Base-by-base conservation (phyloP, 371 early-diverging fungal species). In the Rhizopus arrhizus region DNA sequence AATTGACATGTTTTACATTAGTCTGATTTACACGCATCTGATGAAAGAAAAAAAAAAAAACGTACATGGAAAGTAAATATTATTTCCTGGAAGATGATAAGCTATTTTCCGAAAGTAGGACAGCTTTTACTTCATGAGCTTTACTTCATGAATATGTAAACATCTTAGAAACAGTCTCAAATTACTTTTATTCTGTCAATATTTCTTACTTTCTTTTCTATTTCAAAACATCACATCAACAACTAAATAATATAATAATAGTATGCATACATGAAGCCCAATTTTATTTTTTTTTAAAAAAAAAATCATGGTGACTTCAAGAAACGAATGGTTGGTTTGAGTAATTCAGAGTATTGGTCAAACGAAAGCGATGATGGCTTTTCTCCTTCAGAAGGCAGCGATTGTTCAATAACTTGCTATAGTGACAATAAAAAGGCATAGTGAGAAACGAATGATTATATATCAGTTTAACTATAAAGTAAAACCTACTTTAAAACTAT, bases 401-500 rank as follows among this genome's bases (percentile, higher is more conserved):
- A 58, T 49, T 58, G 49, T 58, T 58, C 58, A 48, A 58, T 58
- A 35, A 48, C 49, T 48, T 38, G 32, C 58, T 58, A 38, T 58
- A 36, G 40, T 58, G 49, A 58, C 40, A 58, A 35, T 32, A 47
- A 57, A 49, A 58, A 58, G 35, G 49, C 49, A 32, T 38, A 48
- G 49, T 58, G 38, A 58, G 58, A 38, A 58, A 49, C 49, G 16
- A 58, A 49, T 15, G 3, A 56, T 45, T 32, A 43, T 33, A 56
- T 56, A 54, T 42, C 41, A 42, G 55, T 42, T 54, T 43, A 54
- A 54, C 42, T 54, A 54, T 54, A 54, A 43, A 42, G 43, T 53
- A 53, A 53, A 53, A 53, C 53, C 40, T 53, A 53, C 53, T 53
- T 35, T 53, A 53, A 53, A 53, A 11, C 35, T 53, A 38, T 53